Evolutionary conservation across 2,329 filamentous ascomycete species (phyloP).

Genomic region (Hymenoscyphus scutula): DNA sequence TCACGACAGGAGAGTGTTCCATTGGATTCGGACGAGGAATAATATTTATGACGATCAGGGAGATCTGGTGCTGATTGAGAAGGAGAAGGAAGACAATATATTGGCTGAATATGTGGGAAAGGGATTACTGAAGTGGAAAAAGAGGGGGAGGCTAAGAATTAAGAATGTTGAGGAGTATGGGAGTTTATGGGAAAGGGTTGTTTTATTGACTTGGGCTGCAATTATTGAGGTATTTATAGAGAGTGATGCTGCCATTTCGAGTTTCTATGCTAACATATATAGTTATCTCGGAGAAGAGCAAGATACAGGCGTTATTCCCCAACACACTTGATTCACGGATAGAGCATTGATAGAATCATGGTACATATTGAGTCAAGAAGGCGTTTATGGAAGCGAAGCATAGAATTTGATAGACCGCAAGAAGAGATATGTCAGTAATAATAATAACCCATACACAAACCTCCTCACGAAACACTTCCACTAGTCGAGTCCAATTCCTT

Average conservation of each 20-base stretch:
- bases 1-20: slow-evolving; percentile 20
- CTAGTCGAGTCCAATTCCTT: background rate
- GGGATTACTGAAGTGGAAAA: slow-evolving; percentile 30
- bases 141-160: slow-evolving; percentile 25
- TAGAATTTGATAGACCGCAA: background rate
- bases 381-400: background rate
- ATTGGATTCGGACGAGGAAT: slow-evolving; percentile 30
- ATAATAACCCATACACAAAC: background rate
- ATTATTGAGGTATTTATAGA: slow-evolving; percentile 25
- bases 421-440: background rate
- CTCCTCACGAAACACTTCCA: background rate
- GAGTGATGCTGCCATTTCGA: background rate
- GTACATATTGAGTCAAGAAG: background rate
- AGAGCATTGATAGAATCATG: background rate
- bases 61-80: slow-evolving; percentile 28
- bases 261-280: slow-evolving; percentile 5
- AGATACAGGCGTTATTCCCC: slow-evolving; percentile 26
- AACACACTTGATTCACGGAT: slow-evolving; percentile 22
- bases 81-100: slow-evolving; percentile 24
- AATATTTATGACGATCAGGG: slow-evolving; percentile 29
- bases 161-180: slow-evolving; percentile 20
- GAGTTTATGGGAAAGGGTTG: slow-evolving; percentile 24
- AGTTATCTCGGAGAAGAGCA: slow-evolving; percentile 27
- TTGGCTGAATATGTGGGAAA: slow-evolving; percentile 28
- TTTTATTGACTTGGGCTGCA: slow-evolving; percentile 28